Conservation (phyloP, 2,329 filamentous ascomycete genomes). For the Xylariaceae sp. region DNA sequence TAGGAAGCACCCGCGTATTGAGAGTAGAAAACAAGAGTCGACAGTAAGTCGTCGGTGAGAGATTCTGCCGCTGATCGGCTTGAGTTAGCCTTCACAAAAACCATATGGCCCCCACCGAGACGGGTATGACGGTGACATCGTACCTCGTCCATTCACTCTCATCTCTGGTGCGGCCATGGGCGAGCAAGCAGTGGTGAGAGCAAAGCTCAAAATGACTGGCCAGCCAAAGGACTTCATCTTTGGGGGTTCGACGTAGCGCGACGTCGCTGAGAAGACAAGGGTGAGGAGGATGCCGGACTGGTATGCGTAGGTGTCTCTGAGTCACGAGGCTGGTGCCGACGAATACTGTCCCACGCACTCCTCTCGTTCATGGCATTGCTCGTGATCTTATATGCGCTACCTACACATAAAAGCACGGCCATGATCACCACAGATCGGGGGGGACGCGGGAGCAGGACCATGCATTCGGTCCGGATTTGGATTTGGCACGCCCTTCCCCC, state of each 20-base stretch:
- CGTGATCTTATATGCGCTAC: too few species aligned
- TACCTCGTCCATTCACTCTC: conserved; percentile 36
- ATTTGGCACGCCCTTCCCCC: too few species aligned
- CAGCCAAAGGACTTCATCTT: conserved; percentile 31
- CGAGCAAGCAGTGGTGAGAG: conserved; percentile 23
- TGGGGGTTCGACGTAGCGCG: neutral
- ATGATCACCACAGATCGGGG: too few species aligned
- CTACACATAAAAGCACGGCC: too few species aligned
- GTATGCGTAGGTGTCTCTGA: too few species aligned
- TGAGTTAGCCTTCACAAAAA: conserved; percentile 6
- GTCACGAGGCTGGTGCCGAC: too few species aligned
- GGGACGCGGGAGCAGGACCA: too few species aligned
- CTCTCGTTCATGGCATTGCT: too few species aligned
- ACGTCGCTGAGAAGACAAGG: neutral
- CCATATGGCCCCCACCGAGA: neutral
- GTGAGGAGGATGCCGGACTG: too few species aligned
- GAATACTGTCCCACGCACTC: too few species aligned
- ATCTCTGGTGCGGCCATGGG: conserved; percentile 20
- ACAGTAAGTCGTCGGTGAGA: conserved; percentile 30
- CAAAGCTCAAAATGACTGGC: conserved; percentile 28
- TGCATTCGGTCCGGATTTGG: too few species aligned
- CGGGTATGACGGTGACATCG: conserved; percentile 8
- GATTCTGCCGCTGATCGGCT: conserved; percentile 25
- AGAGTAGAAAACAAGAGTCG: conserved; percentile 44
- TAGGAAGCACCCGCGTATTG: conserved; percentile 51